Conservation (phyloP, 768 basidiomycete genomes). For the Inosperma sp. region DNA sequence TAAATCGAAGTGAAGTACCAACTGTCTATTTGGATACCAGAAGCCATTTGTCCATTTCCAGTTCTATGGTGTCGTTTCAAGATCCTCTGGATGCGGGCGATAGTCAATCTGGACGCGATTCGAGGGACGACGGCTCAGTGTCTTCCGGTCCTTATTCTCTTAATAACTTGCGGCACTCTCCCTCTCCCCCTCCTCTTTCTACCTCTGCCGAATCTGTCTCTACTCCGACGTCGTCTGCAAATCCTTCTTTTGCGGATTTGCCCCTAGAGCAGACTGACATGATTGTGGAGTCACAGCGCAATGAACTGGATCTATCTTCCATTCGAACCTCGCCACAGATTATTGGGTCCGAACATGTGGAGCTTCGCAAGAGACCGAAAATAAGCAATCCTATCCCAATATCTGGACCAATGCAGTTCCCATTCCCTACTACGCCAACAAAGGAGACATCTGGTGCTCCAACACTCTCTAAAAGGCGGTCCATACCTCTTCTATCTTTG, state of each 20-base stretch:
- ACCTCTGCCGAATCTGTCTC: constrained; percentile 59
- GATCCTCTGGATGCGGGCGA: constrained; percentile 2
- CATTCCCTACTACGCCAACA: constrained; percentile 28
- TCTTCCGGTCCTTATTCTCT: constrained; percentile 26
- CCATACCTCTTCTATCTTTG: constrained; percentile 39
- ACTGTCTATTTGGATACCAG: constrained; percentile 38
- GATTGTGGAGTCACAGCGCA: constrained; percentile 12
- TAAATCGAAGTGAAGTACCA: constrained; percentile 28
- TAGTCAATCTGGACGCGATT: constrained; percentile 4
- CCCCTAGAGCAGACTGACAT: constrained; percentile 25
- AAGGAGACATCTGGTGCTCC: constrained; percentile 8
- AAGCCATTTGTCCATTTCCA: constrained; percentile 29
- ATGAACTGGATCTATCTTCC: constrained; percentile 17
- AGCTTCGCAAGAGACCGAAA: constrained; percentile 23
- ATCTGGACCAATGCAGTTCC: constrained; percentile 44
- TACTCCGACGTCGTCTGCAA: constrained; percentile 51
- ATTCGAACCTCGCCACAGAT: constrained; percentile 21
- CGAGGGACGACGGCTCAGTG: constrained; percentile 27
- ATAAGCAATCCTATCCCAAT: constrained; percentile 31
- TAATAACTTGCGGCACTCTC: constrained; percentile 11
- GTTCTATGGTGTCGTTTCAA: constrained; percentile 25
- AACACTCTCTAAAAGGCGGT: constrained; percentile 30
- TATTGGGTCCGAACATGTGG: constrained; percentile 14
- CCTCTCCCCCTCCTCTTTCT: constrained; percentile 46
- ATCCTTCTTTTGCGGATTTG: constrained; percentile 38